These are phyloP conservation scores for Macrophomina tecta DNA, from an alignment of 2,329 filamentous ascomycete species.

Conservation along the genomic window DNA sequence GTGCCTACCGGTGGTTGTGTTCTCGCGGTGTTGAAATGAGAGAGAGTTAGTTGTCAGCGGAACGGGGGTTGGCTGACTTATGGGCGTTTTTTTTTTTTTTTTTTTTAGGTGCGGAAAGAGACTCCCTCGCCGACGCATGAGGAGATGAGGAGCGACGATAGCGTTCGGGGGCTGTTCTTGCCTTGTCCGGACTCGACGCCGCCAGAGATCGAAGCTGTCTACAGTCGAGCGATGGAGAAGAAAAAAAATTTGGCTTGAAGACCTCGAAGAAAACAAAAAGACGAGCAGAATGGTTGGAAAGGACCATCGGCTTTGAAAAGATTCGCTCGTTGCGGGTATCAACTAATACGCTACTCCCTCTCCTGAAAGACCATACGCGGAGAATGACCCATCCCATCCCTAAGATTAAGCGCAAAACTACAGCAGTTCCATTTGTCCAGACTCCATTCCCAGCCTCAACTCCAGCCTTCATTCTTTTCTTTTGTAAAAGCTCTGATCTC, in stretches of 20 bases:
- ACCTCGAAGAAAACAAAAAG: no score
- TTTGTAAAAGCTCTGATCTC: neutral
- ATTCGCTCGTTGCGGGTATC: constrained; percentile 7
- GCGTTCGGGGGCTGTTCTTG: neutral
- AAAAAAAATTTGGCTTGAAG: neutral
- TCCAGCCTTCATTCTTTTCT: neutral
- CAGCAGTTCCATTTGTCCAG: neutral
- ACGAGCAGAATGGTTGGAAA: no score
- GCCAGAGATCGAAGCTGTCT: neutral
- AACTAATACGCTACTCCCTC: constrained; percentile 2
- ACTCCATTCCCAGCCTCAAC: neutral
- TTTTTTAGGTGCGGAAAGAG: neutral
- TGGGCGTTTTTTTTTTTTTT: no score
- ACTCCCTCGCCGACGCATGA: neutral
- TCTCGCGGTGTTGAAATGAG: no score
- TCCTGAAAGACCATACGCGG: neutral
- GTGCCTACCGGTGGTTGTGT: no score
- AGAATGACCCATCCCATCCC: neutral
- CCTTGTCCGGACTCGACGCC: neutral
- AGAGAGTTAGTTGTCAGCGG: no score
- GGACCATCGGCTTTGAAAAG: neutral
- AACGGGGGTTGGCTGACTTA: no score
- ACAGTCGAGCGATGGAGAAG: neutral
- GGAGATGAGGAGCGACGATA: neutral
- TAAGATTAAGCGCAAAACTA: neutral